phyloP scores from a whole-genome alignment of 345 rosid genomes.

The Hibiscus tridactylites region DNA sequence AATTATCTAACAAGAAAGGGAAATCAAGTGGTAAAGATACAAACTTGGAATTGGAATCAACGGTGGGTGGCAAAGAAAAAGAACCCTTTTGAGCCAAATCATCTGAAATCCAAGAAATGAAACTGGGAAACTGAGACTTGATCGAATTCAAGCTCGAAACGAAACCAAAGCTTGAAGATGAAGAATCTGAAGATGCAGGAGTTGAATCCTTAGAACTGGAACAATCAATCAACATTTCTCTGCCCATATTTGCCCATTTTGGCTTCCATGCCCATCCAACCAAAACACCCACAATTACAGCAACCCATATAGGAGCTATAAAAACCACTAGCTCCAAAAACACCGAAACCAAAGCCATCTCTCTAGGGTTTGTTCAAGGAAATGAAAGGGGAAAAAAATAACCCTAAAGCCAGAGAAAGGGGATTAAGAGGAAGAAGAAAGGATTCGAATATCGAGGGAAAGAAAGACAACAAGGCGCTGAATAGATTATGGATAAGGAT shows the following conservation, averaged over 20 bases:
- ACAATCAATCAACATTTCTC: constrained; percentile 31
- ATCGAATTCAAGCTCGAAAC: constrained; percentile 31
- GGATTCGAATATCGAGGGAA: no score
- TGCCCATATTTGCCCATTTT: constrained; percentile 62
- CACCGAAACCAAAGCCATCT: constrained; percentile 50
- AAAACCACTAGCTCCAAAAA: constrained; percentile 40
- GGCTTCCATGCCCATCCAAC: constrained; percentile 98
- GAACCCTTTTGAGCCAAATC: constrained; percentile 20
- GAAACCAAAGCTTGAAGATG: constrained; percentile 13
- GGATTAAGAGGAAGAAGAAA: not conserved
- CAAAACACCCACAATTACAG: constrained; percentile 68
- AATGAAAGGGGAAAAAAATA: not conserved
- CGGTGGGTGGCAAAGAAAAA: constrained; percentile 15
- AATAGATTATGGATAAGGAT: constrained; percentile 46
- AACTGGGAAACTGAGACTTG: constrained; percentile 48
- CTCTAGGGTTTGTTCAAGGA: constrained; percentile 26
- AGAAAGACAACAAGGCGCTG: constrained; percentile 1
- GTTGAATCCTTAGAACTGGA: constrained; percentile 13
- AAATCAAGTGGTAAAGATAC: constrained; percentile 7
- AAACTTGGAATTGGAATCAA: constrained; percentile 42
- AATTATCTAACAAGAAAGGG: not conserved
- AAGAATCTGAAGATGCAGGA: not conserved
- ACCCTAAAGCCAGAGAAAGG: constrained; percentile 4
- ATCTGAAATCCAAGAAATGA: constrained; percentile 34
- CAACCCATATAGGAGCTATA: constrained; percentile 70